Percentiles rank a stretch among this genome's conserved stretches.
Evolutionary conservation across 306 rosid species (phyloP).

Genomic region (Fagus crenata): DNA sequence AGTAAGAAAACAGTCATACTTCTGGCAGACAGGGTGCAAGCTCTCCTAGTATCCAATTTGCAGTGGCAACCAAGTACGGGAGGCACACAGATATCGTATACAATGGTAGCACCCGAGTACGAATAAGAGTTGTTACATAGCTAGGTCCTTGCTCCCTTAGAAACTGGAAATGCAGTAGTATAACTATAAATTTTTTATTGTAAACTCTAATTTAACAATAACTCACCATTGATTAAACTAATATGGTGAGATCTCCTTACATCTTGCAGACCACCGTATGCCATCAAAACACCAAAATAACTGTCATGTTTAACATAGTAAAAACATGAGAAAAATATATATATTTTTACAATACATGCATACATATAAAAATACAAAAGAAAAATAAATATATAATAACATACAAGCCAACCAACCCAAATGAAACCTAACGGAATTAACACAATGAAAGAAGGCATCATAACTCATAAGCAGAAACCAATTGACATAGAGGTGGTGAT

Average conservation of each 20-base stretch:
- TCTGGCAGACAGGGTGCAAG: constrained; percentile 79
- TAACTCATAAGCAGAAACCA: not conserved
- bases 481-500: constrained; percentile 5
- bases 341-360: not conserved
- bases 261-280: constrained; percentile 78
- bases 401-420: not conserved
- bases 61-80: constrained; percentile 75
- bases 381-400: not conserved
- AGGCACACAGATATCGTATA: constrained; percentile 43
- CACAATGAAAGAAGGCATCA: not conserved
- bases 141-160: constrained; percentile 76
- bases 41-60: constrained; percentile 97
- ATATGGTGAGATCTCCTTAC: constrained; percentile 53
- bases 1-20: constrained; percentile 48
- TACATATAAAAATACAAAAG: constrained; percentile 2
- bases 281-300: constrained; percentile 83
- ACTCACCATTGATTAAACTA: constrained; percentile 18
- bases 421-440: not conserved
- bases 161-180: constrained; percentile 56
- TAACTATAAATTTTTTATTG: not conserved
- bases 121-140: constrained; percentile 49
- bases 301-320: constrained; percentile 46
- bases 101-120: constrained; percentile 65
- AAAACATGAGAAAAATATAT: constrained; percentile 13
- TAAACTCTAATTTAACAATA: constrained; percentile 23